A percentile compares a stretch with the other conserved stretches of the same genome.
Evolutionary conservation across 352 stramenopile species (phyloP).

Genomic region (Phytophthora fragariaefolia): DNA sequence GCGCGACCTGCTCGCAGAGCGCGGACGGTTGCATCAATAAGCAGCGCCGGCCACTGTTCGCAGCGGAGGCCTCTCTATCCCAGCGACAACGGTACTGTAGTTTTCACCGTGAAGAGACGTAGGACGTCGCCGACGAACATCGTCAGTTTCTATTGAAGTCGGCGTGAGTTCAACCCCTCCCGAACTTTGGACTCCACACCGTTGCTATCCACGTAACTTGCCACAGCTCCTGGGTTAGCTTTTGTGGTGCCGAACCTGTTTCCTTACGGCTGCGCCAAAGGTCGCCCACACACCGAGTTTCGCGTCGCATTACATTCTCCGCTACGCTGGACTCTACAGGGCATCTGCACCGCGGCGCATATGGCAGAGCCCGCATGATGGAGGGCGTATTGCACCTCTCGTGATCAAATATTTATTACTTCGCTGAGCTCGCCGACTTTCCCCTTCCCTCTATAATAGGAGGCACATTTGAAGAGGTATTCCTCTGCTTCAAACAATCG

Average conservation of each 20-base stretch:
- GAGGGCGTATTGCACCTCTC: not conserved
- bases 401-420: slow-evolving; percentile 29
- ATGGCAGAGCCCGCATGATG: slow-evolving; percentile 5
- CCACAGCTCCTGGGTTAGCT: not conserved
- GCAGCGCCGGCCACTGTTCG: slow-evolving; percentile 17
- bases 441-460: slow-evolving; percentile 21
- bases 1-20: slow-evolving; percentile 11
- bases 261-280: not conserved
- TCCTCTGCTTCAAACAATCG: slow-evolving; percentile 22
- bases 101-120: slow-evolving; percentile 11
- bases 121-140: not conserved
- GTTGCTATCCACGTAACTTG: not conserved
- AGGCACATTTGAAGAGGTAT: slow-evolving; percentile 1
- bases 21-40: slow-evolving; percentile 24
- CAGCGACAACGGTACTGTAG: slow-evolving; percentile 26
- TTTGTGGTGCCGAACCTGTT: slow-evolving; percentile 9
- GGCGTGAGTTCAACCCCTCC: not conserved
- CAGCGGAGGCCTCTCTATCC: slow-evolving; percentile 15
- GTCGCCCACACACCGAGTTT: slow-evolving; percentile 3
- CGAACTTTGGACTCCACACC: not conserved
- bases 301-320: not conserved
- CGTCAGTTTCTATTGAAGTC: not conserved
- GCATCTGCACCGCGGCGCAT: slow-evolving; percentile 2
- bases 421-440: slow-evolving; percentile 15
- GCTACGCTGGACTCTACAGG: not conserved